These are phyloP conservation scores for Aspergillus bombycis DNA, from an alignment of 2,329 filamentous ascomycete genomes.

Conservation along the genomic window DNA sequence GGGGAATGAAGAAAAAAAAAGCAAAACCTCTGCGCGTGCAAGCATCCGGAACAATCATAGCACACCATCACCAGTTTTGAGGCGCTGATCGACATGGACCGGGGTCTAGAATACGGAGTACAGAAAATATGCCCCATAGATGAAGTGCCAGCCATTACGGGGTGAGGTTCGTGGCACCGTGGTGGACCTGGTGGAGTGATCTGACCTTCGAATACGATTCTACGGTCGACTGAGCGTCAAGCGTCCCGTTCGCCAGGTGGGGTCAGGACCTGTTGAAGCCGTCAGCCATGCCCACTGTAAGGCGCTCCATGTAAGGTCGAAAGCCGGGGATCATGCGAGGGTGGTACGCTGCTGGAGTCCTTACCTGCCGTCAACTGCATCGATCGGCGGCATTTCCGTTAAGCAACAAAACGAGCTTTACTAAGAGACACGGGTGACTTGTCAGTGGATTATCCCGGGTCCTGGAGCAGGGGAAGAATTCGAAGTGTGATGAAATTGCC, in stretches of 20 bases:
- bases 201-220: slow-evolving; percentile 14
- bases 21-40: slow-evolving; percentile 1
- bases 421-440: slow-evolving; percentile 20
- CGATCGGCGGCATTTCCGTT: slow-evolving; percentile 11
- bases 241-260: neutral
- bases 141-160: neutral
- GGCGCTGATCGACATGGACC: slow-evolving; percentile 13
- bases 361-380: slow-evolving; percentile 5
- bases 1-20: slow-evolving; percentile 6
- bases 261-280: neutral
- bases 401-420: slow-evolving; percentile 6
- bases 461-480: slow-evolving; percentile 14
- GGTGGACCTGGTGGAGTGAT: slow-evolving; percentile 3
- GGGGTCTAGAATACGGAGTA: slow-evolving; percentile 3
- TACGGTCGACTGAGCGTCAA: slow-evolving; percentile 3
- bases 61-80: slow-evolving; percentile 3
- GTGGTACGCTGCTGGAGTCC: neutral
- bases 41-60: slow-evolving; percentile 1
- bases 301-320: neutral
- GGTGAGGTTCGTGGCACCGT: slow-evolving; percentile 1
- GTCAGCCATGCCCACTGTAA: slow-evolving; percentile 1
- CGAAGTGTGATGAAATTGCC: slow-evolving; percentile 31
- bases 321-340: slow-evolving; percentile 1
- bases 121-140: neutral
- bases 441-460: slow-evolving; percentile 13